These are phyloP conservation scores for Fonsecaea monophora DNA, from an alignment of 2,329 filamentous ascomycete species.

Conservation along the genomic window DNA sequence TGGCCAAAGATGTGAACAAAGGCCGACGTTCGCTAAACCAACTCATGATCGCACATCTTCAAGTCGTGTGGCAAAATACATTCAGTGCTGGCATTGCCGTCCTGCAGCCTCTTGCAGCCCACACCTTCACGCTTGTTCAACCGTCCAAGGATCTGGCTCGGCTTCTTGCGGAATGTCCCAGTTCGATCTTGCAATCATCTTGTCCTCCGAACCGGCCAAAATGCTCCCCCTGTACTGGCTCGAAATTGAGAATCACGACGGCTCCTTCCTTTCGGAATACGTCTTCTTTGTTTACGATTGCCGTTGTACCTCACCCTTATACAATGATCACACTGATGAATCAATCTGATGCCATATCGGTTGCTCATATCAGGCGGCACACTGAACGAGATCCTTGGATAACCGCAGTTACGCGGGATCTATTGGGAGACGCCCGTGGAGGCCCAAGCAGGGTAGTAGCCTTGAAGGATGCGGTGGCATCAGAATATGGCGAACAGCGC, in stretches of 20 bases:
- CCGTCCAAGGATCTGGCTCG: slow-evolving; percentile 75
- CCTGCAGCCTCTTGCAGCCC: slow-evolving; percentile 76
- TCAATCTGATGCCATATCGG: slow-evolving; percentile 65
- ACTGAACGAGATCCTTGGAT: slow-evolving; percentile 82
- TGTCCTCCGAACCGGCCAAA: slow-evolving; percentile 82
- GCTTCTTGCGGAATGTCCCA: slow-evolving; percentile 76
- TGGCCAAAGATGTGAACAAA: slow-evolving; percentile 62
- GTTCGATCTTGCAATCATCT: slow-evolving; percentile 73
- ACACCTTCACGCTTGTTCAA: slow-evolving; percentile 74
- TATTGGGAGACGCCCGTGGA: slow-evolving; percentile 69
- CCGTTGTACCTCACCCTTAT: slow-evolving; percentile 88
- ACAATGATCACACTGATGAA: slow-evolving; percentile 75
- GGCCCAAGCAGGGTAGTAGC: slow-evolving; percentile 70
- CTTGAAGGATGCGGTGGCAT: slow-evolving; percentile 83
- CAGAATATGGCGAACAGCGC: slow-evolving; percentile 66
- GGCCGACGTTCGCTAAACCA: slow-evolving; percentile 72
- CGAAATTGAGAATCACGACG: slow-evolving; percentile 70
- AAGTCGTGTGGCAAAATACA: slow-evolving; percentile 80
- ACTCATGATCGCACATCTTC: slow-evolving; percentile 84
- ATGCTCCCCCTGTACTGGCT: slow-evolving; percentile 75
- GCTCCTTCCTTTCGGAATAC: slow-evolving; percentile 73
- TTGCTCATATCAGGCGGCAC: slow-evolving; percentile 70
- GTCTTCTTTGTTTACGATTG: slow-evolving; percentile 77
- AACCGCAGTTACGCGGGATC: slow-evolving; percentile 69
- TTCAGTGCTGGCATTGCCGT: slow-evolving; percentile 80